phyloP scores from a whole-genome alignment of 2,329 filamentous ascomycete species.

The Stagonosporopsis vannaccii region DNA sequence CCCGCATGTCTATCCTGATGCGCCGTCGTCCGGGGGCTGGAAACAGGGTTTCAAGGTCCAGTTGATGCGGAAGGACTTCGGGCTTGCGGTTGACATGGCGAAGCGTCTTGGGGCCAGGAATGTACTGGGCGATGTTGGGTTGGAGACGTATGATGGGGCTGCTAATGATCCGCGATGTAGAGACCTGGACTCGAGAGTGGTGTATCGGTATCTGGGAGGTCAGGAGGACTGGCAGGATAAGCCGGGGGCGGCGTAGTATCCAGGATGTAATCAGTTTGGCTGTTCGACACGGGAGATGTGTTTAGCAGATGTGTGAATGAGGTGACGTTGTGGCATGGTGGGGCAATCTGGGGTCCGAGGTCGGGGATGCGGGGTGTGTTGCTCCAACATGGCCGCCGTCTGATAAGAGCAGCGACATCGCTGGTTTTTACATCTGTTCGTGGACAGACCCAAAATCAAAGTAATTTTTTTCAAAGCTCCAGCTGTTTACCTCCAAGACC shows the following conservation, averaged over 20 bases:
- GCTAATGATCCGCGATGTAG: conserved; percentile 60
- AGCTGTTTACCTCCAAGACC: too few species aligned
- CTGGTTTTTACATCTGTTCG: not conserved
- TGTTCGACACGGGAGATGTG: not conserved
- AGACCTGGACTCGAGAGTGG: conserved; percentile 64
- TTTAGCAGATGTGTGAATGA: not conserved
- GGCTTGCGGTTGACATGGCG: conserved; percentile 63
- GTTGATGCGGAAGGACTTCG: conserved; percentile 67
- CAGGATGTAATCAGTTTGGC: not conserved
- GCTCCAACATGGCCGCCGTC: not conserved
- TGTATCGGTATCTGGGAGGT: conserved; percentile 64
- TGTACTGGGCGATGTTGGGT: conserved; percentile 58
- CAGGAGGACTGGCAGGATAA: conserved; percentile 57
- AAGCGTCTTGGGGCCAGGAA: conserved; percentile 59
- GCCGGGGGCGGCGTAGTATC: conserved; percentile 21
- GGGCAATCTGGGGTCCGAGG: conserved; percentile 34
- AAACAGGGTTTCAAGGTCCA: conserved; percentile 65
- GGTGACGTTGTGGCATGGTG: conserved; percentile 22
- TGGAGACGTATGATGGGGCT: conserved; percentile 61
- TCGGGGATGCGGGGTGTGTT: conserved; percentile 22
- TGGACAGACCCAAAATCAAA: not conserved
- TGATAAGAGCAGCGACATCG: not conserved
- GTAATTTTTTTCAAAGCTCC: too few species aligned
- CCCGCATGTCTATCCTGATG: conserved; percentile 57
- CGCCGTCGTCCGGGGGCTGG: conserved; percentile 59